phyloP scores from a whole-genome alignment of 176 grass and related monocot genomes.

The Hordeum vulgare region DNA sequence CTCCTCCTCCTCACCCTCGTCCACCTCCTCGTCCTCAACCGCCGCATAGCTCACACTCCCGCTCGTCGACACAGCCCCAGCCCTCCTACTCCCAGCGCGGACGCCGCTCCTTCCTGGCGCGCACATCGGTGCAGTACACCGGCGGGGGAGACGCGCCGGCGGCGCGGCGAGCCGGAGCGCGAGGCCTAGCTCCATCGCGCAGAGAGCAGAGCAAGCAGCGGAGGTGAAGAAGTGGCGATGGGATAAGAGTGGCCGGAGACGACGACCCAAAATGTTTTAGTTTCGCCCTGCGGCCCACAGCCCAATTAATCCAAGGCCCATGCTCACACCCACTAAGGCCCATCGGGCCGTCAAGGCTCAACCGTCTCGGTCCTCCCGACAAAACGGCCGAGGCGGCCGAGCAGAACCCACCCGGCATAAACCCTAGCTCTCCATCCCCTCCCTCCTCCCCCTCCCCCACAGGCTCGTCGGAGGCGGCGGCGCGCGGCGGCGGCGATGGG shows the following conservation, averaged over 20 bases:
- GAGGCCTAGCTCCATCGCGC: constrained; percentile 44
- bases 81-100: neutral
- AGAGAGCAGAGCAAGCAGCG: neutral
- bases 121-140: neutral
- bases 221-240: neutral
- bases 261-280: neutral
- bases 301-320: neutral
- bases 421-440: constrained; percentile 27
- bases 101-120: neutral
- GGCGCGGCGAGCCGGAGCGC: constrained; percentile 39
- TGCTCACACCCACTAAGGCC: neutral
- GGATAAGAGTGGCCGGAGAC: constrained; percentile 26
- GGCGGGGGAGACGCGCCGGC: neutral
- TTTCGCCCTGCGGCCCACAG: neutral
- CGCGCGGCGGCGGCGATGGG: constrained; percentile 44
- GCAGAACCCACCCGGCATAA: constrained; percentile 24
- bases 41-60: constrained; percentile 9
- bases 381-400: neutral
- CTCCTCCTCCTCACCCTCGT: constrained; percentile 9
- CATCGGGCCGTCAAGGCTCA: neutral
- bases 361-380: neutral
- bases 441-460: neutral
- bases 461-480: constrained; percentile 16
- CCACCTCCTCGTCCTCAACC: constrained; percentile 14
- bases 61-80: constrained; percentile 1